These are phyloP conservation scores for Aspergillus fumigatiaffinis DNA, from an alignment of 2,329 filamentous ascomycete genomes.

Conservation along the genomic window DNA sequence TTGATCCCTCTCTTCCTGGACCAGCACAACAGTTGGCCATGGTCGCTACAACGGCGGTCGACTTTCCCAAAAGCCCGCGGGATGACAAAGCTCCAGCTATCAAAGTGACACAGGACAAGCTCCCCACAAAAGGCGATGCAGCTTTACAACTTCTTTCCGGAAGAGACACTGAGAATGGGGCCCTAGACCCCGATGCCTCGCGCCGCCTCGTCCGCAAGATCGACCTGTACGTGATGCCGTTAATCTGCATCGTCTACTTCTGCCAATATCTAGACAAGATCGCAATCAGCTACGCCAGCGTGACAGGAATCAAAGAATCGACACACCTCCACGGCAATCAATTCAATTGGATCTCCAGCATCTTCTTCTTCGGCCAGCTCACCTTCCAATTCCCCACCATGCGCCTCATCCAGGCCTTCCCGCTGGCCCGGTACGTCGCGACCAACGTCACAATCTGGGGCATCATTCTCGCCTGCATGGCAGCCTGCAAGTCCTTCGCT, in stretches of 20 bases:
- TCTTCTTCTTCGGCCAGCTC: slow-evolving; percentile 19
- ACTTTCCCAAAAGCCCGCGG: not conserved
- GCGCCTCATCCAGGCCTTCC: slow-evolving; percentile 37
- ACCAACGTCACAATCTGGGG: slow-evolving; percentile 38
- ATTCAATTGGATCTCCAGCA: slow-evolving; percentile 43
- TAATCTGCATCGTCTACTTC: slow-evolving; percentile 30
- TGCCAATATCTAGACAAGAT: slow-evolving; percentile 28
- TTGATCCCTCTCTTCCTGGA: not conserved
- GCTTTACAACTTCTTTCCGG: slow-evolving; percentile 2
- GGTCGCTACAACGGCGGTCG: not conserved
- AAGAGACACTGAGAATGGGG: not conserved
- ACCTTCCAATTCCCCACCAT: slow-evolving; percentile 39
- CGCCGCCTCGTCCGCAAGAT: slow-evolving; percentile 23
- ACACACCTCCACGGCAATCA: slow-evolving; percentile 38
- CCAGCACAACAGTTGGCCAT: not conserved
- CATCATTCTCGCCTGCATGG: slow-evolving; percentile 12
- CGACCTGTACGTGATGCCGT: slow-evolving; percentile 27
- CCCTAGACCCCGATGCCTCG: slow-evolving; percentile 6
- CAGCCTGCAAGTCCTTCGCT: slow-evolving; percentile 44
- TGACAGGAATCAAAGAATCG: slow-evolving; percentile 27
- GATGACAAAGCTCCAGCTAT: not conserved
- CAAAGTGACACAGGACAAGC: not conserved
- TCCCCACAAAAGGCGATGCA: slow-evolving; percentile 1
- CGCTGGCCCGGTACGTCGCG: slow-evolving; percentile 37
- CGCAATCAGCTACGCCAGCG: slow-evolving; percentile 22